Percentiles rank a stretch among this genome's conserved stretches.
These are phyloP conservation scores for Albizia julibrissin DNA, from an alignment of 306 rosid species.

Conservation along the genomic window DNA sequence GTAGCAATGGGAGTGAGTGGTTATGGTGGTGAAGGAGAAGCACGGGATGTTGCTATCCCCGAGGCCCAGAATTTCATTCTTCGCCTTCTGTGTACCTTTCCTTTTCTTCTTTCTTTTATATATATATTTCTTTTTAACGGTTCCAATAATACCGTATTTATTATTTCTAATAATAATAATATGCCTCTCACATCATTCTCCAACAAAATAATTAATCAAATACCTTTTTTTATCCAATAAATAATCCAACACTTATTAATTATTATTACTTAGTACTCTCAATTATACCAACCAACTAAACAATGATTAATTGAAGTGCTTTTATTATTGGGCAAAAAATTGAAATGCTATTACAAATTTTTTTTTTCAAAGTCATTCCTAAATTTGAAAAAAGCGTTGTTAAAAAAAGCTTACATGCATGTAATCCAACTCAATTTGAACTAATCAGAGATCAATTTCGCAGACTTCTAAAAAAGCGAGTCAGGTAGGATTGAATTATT, in stretches of 20 bases:
- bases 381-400: no score
- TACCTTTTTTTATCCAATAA: neutral
- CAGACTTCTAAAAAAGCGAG: neutral
- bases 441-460: no score
- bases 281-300: neutral
- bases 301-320: neutral
- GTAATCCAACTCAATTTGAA: no score
- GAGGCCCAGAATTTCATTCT: conserved; percentile 50
- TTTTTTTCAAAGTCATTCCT: no score
- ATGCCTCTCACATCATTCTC: neutral
- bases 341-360: no score
- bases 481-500: neutral
- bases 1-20: conserved; percentile 12
- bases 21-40: neutral
- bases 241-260: neutral
- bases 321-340: no score
- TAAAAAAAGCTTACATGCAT: no score
- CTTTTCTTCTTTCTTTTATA: neutral
- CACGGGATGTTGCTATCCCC: conserved; percentile 23
- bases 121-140: no score
- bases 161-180: conserved; percentile 9
- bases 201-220: neutral
- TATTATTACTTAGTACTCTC: neutral
- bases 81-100: neutral
- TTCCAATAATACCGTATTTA: no score